Conservation (phyloP, 345 rosid species). For the Eucalyptus shirleyi region DNA sequence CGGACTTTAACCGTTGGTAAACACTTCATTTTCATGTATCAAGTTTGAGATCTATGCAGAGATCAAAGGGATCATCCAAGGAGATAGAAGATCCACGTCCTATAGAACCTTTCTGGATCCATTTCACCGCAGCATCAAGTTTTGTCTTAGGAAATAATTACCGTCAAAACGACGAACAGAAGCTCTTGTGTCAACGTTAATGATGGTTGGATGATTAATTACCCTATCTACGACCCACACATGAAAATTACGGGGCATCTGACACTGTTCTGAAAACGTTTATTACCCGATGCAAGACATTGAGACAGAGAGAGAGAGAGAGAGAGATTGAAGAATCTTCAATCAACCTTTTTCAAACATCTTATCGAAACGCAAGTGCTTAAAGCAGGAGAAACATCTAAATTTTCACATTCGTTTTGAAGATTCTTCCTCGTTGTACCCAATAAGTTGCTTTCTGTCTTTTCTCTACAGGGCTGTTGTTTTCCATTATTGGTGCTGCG, state of each 20-base stretch:
- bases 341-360: not conserved
- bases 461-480: not conserved
- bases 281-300: not conserved
- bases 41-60: not conserved
- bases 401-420: not conserved
- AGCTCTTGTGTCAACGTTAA: not conserved
- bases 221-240: not conserved
- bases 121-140: not conserved
- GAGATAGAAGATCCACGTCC: not conserved
- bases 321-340: not conserved
- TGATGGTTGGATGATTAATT: not conserved
- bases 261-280: not conserved
- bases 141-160: not conserved
- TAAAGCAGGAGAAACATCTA: not conserved
- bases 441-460: not conserved
- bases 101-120: not conserved
- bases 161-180: not conserved
- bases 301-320: not conserved
- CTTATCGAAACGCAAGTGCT: not conserved
- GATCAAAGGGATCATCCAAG: not conserved
- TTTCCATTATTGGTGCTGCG: not conserved
- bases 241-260: not conserved
- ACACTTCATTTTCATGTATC: not conserved
- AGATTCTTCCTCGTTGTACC: not conserved
- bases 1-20: not conserved